Percentiles rank a stretch among this genome's conserved stretches.
Evolutionary conservation across 1,284 basidiomycete genomes (phyloP).

Genomic region (Boletus mariae): DNA sequence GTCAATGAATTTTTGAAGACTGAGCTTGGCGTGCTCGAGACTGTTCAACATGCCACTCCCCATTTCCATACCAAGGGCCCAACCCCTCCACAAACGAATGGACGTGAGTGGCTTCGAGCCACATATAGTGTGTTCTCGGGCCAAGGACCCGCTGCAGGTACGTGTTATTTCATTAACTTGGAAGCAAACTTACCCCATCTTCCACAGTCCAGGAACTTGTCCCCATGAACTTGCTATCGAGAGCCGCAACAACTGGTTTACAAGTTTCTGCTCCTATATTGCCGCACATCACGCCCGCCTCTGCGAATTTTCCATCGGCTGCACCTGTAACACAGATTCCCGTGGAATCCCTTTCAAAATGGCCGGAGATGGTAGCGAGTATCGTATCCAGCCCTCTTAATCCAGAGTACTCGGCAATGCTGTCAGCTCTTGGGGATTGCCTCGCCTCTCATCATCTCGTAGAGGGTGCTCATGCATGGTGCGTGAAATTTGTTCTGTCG

Average conservation of each 20-base stretch:
- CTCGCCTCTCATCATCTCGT: conserved; percentile 69
- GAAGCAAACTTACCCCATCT: conserved; percentile 5
- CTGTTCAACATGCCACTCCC: conserved; percentile 12
- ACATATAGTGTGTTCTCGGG: conserved; percentile 88
- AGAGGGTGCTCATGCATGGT: conserved; percentile 93
- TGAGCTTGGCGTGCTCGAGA: conserved; percentile 60
- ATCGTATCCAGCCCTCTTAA: conserved; percentile 74
- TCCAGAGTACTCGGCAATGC: conserved; percentile 63
- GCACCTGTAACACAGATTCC: conserved; percentile 47
- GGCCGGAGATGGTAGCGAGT: conserved; percentile 86
- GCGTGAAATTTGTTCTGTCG: conserved; percentile 13
- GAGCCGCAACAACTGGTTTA: conserved; percentile 31
- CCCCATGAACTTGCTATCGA: conserved; percentile 54
- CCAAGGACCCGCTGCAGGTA: conserved; percentile 72
- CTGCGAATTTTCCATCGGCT: conserved; percentile 56
- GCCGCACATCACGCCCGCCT: conserved; percentile 53
- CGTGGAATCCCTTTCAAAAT: conserved; percentile 60
- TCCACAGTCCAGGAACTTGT: conserved; percentile 72
- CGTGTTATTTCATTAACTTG: conserved; percentile 22
- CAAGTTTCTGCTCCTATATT: conserved; percentile 39
- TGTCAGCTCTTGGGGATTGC: conserved; percentile 87
- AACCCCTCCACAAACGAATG: conserved; percentile 36
- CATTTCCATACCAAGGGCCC: conserved; percentile 15
- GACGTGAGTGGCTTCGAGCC: conserved; percentile 72
- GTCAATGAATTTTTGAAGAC: conserved; percentile 82